Conservation (phyloP, 768 basidiomycete genomes). For the Leccinellum rugosiceps region DNA sequence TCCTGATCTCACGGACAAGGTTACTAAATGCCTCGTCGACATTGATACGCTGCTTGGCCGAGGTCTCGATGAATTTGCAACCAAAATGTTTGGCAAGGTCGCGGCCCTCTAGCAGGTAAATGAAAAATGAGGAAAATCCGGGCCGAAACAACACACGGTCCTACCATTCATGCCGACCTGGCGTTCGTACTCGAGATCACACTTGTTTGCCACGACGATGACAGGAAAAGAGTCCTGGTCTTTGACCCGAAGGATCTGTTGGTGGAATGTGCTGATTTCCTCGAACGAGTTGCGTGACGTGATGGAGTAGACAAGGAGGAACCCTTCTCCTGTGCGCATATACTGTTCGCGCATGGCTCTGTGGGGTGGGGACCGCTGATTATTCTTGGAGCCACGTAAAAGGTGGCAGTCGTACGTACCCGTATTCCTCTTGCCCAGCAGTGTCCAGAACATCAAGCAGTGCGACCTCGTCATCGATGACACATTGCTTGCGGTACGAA, state of each 20-base stretch:
- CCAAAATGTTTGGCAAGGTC: constrained; percentile 94
- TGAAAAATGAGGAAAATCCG: background rate
- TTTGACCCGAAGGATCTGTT: constrained; percentile 95
- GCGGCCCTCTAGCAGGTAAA: constrained; percentile 78
- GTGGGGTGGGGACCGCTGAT: constrained; percentile 6
- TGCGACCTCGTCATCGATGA: constrained; percentile 98
- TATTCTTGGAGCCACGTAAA: constrained; percentile 1
- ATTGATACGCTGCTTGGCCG: constrained; percentile 94
- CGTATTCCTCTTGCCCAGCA: constrained; percentile 97
- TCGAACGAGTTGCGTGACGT: constrained; percentile 98
- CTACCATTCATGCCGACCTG: constrained; percentile 93
- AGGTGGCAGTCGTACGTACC: constrained; percentile 50
- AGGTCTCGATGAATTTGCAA: constrained; percentile 94
- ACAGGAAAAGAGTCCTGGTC: constrained; percentile 95
- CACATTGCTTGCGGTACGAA: constrained; percentile 95
- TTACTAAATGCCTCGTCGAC: constrained; percentile 95
- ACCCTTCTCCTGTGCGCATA: constrained; percentile 98
- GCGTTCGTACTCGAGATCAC: constrained; percentile 92
- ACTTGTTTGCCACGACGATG: constrained; percentile 97
- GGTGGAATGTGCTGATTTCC: constrained; percentile 94
- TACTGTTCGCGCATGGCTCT: constrained; percentile 99
- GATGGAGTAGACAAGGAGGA: constrained; percentile 96
- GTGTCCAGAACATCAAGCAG: constrained; percentile 96
- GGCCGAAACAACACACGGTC: constrained; percentile 6
- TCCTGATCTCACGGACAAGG: constrained; percentile 90